These are phyloP conservation scores for Chamaecrista fasciculata DNA, from an alignment of 306 rosid species.

Conservation along the genomic window DNA sequence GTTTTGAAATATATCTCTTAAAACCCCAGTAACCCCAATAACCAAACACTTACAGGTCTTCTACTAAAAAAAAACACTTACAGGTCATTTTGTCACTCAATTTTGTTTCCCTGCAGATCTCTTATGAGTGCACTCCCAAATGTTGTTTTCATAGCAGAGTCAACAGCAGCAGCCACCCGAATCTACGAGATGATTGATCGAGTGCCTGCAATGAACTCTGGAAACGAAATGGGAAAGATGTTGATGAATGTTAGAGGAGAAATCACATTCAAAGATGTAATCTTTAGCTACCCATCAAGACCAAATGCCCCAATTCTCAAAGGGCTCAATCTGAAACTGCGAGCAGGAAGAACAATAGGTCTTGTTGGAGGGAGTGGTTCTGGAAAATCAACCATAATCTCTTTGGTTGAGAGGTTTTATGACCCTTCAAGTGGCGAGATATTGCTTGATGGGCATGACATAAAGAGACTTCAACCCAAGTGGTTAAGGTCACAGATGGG, in stretches of 20 bases:
- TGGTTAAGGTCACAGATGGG: conserved; percentile 94
- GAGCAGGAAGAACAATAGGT: conserved; percentile 90
- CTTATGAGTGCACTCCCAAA: conserved; percentile 74
- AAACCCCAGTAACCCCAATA: no score
- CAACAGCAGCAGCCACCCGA: conserved; percentile 47
- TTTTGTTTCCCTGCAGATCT: no score
- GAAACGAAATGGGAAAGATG: conserved; percentile 41
- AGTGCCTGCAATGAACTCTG: conserved; percentile 33
- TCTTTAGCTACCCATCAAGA: conserved; percentile 84
- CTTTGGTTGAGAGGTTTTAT: conserved; percentile 88
- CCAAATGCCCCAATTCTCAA: conserved; percentile 68
- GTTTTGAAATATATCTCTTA: no score
- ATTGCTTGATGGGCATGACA: conserved; percentile 77
- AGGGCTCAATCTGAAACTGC: conserved; percentile 58
- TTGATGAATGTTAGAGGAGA: conserved; percentile 50
- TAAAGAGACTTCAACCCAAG: conserved; percentile 65
- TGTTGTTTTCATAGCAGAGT: conserved; percentile 52
- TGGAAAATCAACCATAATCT: conserved; percentile 87
- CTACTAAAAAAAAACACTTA: no score
- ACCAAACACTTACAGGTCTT: no score
- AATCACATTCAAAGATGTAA: conserved; percentile 61
- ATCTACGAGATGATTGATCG: conserved; percentile 57
- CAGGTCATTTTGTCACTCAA: no score
- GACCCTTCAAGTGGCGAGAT: conserved; percentile 96
- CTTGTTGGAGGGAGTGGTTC: conserved; percentile 94